Base-by-base conservation (phyloP, 2,329 filamentous ascomycete genomes). In the Pleomassaria siparia region DNA sequence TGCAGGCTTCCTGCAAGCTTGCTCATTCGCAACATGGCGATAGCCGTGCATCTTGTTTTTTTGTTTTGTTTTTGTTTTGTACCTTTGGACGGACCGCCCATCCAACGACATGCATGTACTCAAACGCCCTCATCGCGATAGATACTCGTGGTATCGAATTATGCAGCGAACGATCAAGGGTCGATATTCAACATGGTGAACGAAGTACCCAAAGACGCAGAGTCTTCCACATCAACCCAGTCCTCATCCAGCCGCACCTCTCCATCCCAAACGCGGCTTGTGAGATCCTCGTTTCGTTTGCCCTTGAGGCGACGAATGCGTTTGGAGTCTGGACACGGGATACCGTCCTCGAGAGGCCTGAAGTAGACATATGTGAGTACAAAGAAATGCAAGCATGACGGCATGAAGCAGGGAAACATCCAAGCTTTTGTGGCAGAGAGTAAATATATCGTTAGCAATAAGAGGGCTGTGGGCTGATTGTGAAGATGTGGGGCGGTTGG, bases 261-360 rank as follows among this genome's bases (percentile, higher is more conserved):
- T 16, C 44, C 36, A 28, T 46, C 36, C 36, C 44, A 46, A 4
- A 46, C 37, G 11, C 30, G 20, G n/a, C 36, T 37, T 4, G 15
- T 29, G 5, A 10, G 16, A 24, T 32, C 13, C 20, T 46, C 44
- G 13, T 21, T 24, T 16, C 12, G 24, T 21, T 46, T 28, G 28
- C 35, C 29, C 5, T 36, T n/a, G 37, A 41, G 41, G 28, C 37
- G 35, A 13, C 32, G 26, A 4, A 41, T 28, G 21, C n/a, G 35
- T 13, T 32, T 13, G 13, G 18, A 35, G 16, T 22, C 15, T 11
- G 13, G 32, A 37, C 18, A 12, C 13, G 44, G 28, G 4, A 35
- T 16, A 6, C 37, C 44, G 18, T 15, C 12, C n/a, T 25, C 20
- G 25, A 41, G 25, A 21, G 35, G 32, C 26, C 33, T 39, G 32